phyloP scores from a whole-genome alignment of 352 stramenopile species.

The Chrysophaeum taylorii region DNA sequence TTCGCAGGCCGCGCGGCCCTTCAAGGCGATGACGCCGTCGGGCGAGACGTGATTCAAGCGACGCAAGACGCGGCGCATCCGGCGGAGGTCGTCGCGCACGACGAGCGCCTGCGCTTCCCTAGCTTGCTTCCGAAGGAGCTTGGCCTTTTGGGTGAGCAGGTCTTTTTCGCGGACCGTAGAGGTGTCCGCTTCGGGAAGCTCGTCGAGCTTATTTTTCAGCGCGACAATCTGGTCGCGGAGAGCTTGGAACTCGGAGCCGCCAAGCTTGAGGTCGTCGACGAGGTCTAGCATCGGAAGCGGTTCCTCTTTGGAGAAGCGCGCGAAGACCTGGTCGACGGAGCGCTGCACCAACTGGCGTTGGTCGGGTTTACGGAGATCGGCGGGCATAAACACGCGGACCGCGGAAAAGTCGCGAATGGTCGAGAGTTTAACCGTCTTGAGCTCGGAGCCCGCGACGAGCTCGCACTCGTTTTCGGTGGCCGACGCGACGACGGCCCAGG shows the following conservation, averaged over 20 bases:
- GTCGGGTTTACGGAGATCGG: conserved; percentile 40
- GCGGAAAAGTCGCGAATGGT: conserved; percentile 51
- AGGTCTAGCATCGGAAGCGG: conserved; percentile 74
- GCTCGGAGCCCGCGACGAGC: neutral
- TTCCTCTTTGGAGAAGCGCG: conserved; percentile 43
- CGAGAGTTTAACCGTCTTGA: conserved; percentile 50
- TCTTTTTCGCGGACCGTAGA: conserved; percentile 88
- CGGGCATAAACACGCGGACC: conserved; percentile 50
- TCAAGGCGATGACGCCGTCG: conserved; percentile 93
- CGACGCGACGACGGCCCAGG: conserved; percentile 9
- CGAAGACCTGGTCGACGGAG: conserved; percentile 52
- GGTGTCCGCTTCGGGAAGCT: too few relatives aligned
- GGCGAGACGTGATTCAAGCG: conserved; percentile 88
- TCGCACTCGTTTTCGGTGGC: conserved; percentile 8
- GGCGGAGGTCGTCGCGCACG: conserved; percentile 81
- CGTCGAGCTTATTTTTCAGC: conserved; percentile 56
- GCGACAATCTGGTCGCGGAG: conserved; percentile 67
- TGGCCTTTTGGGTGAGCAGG: conserved; percentile 75
- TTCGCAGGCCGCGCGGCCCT: conserved; percentile 94
- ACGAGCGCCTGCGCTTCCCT: conserved; percentile 84
- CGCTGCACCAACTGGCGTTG: conserved; percentile 43
- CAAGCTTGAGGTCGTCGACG: conserved; percentile 84
- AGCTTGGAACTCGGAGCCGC: conserved; percentile 71
- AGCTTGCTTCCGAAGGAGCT: conserved; percentile 81
- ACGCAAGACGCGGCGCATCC: conserved; percentile 89